Evolutionary conservation across 139 green algal species (phyloP).

Genomic region (Desmodesmus armatus): DNA sequence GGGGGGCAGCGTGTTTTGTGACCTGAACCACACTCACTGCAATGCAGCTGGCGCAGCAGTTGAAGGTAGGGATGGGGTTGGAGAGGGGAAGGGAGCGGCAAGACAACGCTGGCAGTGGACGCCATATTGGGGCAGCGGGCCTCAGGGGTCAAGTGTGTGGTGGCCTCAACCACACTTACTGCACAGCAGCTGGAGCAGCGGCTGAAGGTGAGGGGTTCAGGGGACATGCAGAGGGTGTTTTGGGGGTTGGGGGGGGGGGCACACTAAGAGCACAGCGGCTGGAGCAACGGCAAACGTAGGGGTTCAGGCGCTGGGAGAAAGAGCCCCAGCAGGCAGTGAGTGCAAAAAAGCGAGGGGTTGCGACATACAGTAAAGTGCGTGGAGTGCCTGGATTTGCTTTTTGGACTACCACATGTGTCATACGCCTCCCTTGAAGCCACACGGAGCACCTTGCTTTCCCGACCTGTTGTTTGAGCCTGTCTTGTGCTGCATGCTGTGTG

Average conservation of each 20-base stretch:
- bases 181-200: neutral
- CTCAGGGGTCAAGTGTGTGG: slow-evolving; percentile 67
- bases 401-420: too few relatives aligned
- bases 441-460: too few relatives aligned
- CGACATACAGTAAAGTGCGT: too few relatives aligned
- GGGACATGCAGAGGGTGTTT: neutral
- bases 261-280: neutral
- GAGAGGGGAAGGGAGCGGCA: too few relatives aligned
- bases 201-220: slow-evolving; percentile 12
- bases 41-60: neutral
- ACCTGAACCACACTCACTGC: neutral
- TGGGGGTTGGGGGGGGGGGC: too few relatives aligned
- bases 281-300: neutral
- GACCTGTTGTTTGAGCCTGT: too few relatives aligned
- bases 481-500: too few relatives aligned
- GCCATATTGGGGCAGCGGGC: slow-evolving; percentile 60
- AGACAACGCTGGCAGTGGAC: slow-evolving; percentile 75
- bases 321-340: too few relatives aligned
- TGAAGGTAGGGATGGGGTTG: neutral
- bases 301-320: too few relatives aligned
- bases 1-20: neutral
- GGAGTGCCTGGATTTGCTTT: too few relatives aligned
- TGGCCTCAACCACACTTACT: slow-evolving; percentile 38
- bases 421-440: too few relatives aligned
- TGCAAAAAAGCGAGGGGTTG: too few relatives aligned